Conservation (phyloP, 2,329 filamentous ascomycete species). For the Chalaropsis ovoidea region DNA sequence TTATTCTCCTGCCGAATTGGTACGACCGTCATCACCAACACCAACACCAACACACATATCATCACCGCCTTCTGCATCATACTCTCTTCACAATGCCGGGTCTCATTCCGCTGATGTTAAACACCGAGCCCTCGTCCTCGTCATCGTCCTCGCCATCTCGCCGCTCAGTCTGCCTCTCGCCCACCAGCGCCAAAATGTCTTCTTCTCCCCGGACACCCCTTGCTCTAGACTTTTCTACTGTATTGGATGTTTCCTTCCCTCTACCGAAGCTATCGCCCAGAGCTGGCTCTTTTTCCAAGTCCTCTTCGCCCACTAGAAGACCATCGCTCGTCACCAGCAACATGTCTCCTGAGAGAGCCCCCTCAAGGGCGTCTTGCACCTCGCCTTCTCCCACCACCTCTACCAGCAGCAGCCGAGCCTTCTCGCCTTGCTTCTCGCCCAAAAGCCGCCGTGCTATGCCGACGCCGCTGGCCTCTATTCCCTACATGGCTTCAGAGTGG, state of each 20-base stretch:
- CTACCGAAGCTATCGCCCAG: slow-evolving; percentile 22
- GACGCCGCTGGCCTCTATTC: slow-evolving; percentile 31
- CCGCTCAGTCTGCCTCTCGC: slow-evolving; percentile 25
- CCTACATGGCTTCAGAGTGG: slow-evolving; percentile 43
- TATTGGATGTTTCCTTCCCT: slow-evolving; percentile 23
- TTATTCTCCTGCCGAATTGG: not conserved
- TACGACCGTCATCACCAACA: not conserved
- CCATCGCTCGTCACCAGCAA: slow-evolving; percentile 11
- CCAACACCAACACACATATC: not conserved
- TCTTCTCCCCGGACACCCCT: slow-evolving; percentile 4
- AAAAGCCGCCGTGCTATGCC: slow-evolving; percentile 18
- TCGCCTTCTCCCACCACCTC: slow-evolving; percentile 4
- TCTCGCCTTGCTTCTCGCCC: slow-evolving; percentile 10
- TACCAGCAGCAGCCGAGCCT: not conserved
- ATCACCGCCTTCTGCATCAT: not conserved
- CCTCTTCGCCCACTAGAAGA: slow-evolving; percentile 13
- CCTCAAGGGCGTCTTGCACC: slow-evolving; percentile 29
- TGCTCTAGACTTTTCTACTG: slow-evolving; percentile 21
- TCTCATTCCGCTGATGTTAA: slow-evolving; percentile 32
- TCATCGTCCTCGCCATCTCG: slow-evolving; percentile 26
- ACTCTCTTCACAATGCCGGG: slow-evolving; percentile 29
- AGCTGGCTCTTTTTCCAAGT: slow-evolving; percentile 11
- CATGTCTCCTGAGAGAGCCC: slow-evolving; percentile 28
- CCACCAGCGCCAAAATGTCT: slow-evolving; percentile 22
- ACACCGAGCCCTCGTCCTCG: slow-evolving; percentile 25